These are phyloP conservation scores for Botrytis deweyae DNA, from an alignment of 2,329 filamentous ascomycete species.

Conservation along the genomic window DNA sequence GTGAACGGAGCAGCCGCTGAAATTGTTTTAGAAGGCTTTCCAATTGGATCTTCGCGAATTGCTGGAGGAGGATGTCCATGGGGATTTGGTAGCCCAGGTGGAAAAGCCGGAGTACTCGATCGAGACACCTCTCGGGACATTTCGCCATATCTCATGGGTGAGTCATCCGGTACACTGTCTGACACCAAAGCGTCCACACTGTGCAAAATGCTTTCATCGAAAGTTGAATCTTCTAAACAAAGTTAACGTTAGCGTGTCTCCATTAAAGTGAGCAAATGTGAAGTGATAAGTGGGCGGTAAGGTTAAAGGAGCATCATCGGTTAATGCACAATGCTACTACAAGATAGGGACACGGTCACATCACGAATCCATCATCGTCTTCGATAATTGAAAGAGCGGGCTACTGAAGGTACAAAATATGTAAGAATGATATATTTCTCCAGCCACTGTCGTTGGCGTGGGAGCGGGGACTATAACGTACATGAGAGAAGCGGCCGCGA, in stretches of 20 bases:
- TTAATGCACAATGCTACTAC: slow-evolving; percentile 27
- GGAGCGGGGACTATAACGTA: slow-evolving; percentile 60
- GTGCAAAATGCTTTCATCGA: slow-evolving; percentile 57
- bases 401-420: slow-evolving; percentile 43
- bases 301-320: slow-evolving; percentile 40
- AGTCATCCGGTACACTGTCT: slow-evolving; percentile 45
- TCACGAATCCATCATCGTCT: slow-evolving; percentile 64
- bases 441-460: slow-evolving; percentile 42
- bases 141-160: slow-evolving; percentile 23
- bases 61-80: slow-evolving; percentile 43
- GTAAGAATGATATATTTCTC: slow-evolving; percentile 52
- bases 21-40: slow-evolving; percentile 33
- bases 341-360: slow-evolving; percentile 42
- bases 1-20: slow-evolving; percentile 37
- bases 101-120: slow-evolving; percentile 44
- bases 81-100: slow-evolving; percentile 46
- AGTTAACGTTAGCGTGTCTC: slow-evolving; percentile 30
- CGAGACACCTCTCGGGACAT: slow-evolving; percentile 29
- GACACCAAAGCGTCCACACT: slow-evolving; percentile 65
- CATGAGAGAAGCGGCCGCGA: slow-evolving; percentile 52
- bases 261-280: neutral
- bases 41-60: slow-evolving; percentile 30
- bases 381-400: slow-evolving; percentile 41
- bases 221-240: slow-evolving; percentile 54
- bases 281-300: slow-evolving; percentile 14